These are phyloP conservation scores for Chaetomium sp. DNA, from an alignment of 2,329 filamentous ascomycete species.

Conservation along the genomic window DNA sequence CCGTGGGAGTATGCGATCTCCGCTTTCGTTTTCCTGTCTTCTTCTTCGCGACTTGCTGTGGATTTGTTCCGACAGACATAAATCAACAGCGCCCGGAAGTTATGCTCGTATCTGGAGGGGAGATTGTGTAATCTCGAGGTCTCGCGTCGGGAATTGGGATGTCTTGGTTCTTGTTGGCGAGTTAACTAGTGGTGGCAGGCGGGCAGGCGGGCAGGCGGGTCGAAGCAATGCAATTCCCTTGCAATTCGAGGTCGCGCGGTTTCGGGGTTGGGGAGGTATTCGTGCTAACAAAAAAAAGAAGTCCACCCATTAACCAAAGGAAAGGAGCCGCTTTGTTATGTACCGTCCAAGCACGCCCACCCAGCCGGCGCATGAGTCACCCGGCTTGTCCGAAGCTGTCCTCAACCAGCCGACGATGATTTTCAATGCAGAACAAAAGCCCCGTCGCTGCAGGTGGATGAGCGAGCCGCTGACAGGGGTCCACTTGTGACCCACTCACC, in stretches of 20 bases:
- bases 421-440: neutral
- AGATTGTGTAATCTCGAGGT: neutral
- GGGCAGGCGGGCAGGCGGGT: neutral
- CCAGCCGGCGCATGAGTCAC: constrained; percentile 11
- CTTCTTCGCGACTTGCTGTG: neutral
- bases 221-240: neutral
- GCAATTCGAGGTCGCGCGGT: neutral
- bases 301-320: neutral
- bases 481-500: constrained; percentile 5
- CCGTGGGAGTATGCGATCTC: neutral
- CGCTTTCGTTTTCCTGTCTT: neutral
- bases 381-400: neutral
- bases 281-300: neutral
- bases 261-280: neutral
- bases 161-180: neutral
- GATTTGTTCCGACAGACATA: neutral
- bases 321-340: neutral
- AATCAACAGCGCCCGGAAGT: neutral
- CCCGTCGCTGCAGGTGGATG: neutral
- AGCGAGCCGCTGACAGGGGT: neutral
- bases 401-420: neutral
- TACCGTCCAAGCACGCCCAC: neutral
- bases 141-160: neutral
- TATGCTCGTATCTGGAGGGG: neutral
- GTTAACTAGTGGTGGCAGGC: neutral